Conservation (phyloP, 306 rosid genomes). For the Vigna nakashimae region DNA sequence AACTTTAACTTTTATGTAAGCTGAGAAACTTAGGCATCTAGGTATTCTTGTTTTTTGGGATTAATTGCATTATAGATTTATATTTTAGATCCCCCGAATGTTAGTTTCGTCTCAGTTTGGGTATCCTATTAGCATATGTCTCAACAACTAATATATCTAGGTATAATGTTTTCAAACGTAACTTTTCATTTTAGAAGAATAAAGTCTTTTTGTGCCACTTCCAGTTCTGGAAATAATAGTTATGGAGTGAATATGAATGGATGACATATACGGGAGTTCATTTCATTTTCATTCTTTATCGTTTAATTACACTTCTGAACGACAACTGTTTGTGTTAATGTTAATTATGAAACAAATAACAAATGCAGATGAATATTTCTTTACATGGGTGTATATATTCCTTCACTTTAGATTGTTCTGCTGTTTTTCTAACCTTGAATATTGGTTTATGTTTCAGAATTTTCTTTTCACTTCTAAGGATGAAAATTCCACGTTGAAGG, state of each 20-base stretch:
- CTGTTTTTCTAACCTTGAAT: slow-evolving; percentile 30
- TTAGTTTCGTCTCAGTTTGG: neutral
- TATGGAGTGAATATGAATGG: neutral
- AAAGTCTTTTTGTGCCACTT: neutral
- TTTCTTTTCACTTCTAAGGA: slow-evolving; percentile 75
- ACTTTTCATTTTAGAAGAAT: neutral
- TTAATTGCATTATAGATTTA: slow-evolving; percentile 1
- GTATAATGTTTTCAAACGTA: neutral
- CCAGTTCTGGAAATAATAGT: neutral
- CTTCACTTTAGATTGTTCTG: slow-evolving; percentile 11
- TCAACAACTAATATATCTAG: too few species aligned
- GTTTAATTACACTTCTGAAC: slow-evolving; percentile 16
- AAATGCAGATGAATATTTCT: neutral
- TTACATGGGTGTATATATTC: slow-evolving; percentile 11
- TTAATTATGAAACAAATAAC: neutral
- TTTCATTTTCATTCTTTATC: slow-evolving; percentile 15
- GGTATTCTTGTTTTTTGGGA: slow-evolving; percentile 13
- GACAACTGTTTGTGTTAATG: neutral
- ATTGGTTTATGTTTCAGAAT: slow-evolving; percentile 61
- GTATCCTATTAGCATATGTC: neutral
- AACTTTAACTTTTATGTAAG: neutral
- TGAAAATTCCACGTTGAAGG: slow-evolving; percentile 66
- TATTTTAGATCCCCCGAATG: neutral
- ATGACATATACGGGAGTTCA: neutral
- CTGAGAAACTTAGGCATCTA: neutral